Evolutionary conservation across 495 filamentous ascomycete species (phyloP).

Genomic region (Achaetomiella virescens): DNA sequence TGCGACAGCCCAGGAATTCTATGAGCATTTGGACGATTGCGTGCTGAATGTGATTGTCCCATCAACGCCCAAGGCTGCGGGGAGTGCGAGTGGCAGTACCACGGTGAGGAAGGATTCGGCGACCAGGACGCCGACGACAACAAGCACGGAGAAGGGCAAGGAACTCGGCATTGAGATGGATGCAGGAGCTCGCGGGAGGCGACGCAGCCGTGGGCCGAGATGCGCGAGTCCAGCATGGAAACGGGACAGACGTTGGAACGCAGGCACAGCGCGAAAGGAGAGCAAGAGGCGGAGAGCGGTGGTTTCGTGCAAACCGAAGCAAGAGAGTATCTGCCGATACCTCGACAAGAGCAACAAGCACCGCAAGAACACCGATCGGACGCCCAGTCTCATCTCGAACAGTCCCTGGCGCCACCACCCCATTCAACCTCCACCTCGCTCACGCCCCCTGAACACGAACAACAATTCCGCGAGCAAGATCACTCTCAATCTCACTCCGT

Average conservation of each 20-base stretch:
- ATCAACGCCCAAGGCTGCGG: conserved; percentile 54
- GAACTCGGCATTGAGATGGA: conserved; percentile 20
- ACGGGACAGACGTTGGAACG: neutral
- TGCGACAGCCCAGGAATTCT: conserved; percentile 90
- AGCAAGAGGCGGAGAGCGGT: neutral
- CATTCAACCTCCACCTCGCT: neutral
- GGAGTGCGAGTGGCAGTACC: conserved; percentile 18
- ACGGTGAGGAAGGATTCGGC: conserved; percentile 27
- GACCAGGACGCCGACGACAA: conserved; percentile 23
- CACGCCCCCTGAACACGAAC: neutral
- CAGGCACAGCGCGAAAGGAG: neutral
- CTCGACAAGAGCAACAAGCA: neutral
- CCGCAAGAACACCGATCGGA: neutral
- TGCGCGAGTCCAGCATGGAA: conserved; percentile 10
- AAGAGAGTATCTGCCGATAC: neutral
- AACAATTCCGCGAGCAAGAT: neutral
- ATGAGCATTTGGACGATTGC: conserved; percentile 97
- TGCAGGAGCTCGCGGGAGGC: conserved; percentile 5
- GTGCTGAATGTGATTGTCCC: conserved; percentile 95
- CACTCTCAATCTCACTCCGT: neutral
- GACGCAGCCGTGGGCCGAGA: neutral
- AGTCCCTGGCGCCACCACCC: neutral
- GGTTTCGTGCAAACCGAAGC: neutral
- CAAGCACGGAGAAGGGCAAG: conserved; percentile 27
- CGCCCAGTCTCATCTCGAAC: neutral